Base-by-base conservation (phyloP, 73 alveolate species). In the Tetrahymena malaccensis region DNA sequence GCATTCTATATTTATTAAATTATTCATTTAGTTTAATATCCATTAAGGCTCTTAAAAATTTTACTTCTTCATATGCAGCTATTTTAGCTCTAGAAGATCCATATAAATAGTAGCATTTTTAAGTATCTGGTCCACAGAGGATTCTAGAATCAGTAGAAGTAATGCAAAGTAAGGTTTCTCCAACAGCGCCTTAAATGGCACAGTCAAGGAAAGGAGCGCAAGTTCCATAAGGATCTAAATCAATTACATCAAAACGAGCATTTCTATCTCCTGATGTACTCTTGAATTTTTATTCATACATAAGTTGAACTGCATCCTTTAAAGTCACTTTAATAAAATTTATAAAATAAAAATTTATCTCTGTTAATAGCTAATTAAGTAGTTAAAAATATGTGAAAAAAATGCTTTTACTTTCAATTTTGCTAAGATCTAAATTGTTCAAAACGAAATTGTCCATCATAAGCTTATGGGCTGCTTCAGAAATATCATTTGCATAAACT, bases 81-180 rank as follows among this genome's bases (percentile, higher is more conserved):
- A 96, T 97, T 94, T 97, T 98, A 58, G 96, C 94, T 37, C 99
- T 98, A 84, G 98, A 96, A 27, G 99, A 97, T n/a, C 99, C 99
- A 93, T 98, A 98, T 95, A 97, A 97, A 94, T 98, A 98, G 96
- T 98, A 98, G 96, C 99, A 97, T 13, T 98, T 98, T 85, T 98
- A 98, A 0, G 99, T 98, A 84, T 96, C 97, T 84, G 98, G 97
- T 35, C 99, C 98, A 93, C 99, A 98, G 55, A 98, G 96, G 22
- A 98, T 99, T 50, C 99, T 98, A 98, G 98, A 98, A 97, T 98
- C 99, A 1, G 99, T 98, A 95, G 98, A 98, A 31, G 99, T 98
- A 37, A 98, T 98, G 38, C 99, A 97, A 93, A 98, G 94, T 85
- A 98, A 85, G 15, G 99, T 98, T 34, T 99, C 99, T 94, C 97